Evolutionary conservation across 1,284 basidiomycete species (phyloP), one percentile per base, ranked within the genome.

Genomic region (Mycosarcoma maydis): DNA sequence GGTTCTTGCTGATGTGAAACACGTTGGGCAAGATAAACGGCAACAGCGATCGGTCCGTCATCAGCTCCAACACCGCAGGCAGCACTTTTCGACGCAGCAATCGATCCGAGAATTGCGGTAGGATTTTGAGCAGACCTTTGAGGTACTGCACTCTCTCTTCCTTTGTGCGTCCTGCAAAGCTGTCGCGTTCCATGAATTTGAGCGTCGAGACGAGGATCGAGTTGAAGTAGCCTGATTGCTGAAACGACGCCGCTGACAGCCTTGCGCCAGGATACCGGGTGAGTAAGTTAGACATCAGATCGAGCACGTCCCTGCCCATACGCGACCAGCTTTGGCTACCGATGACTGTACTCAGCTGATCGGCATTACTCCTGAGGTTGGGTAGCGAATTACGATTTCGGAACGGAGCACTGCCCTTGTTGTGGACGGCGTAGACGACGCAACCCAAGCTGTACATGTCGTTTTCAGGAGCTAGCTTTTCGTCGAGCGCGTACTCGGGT

Each of bases 1-100:
- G 85, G 24, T 88, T 86, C 65, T 87, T 88, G 10, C 92, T 88
- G 61, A 99, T 98, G 54, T 88, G 87, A 78, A 98, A 96, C n/a
- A 98, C 90, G 82, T 97, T 97, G 1, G 95, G 95, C n/a, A 99
- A 85, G 61, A 99, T 91, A 82, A 96, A 96, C 2, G 96, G 95
- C 44, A 99, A 83, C n/a, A 81, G 60, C 5, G 73, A 65, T 0
- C 73, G 59, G 47, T 77, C 76, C n/a, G 62, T 72, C 76, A 78
- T 78, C 22, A 77, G 57, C 53, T 96, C 78, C 27, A 78, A 47
- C 26, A 77, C 85, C 22, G 91, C 90, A 2, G 95, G 94, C n/a
- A 98, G 84, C 49, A 98, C 91, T 82, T 98, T 98, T 41, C 94
- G 87, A 55, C 87, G 90, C 53, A 90, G 87, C 48, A 98, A 85